Evolutionary conservation across 2,329 filamentous ascomycete genomes (phyloP), one percentile per base, ranked within the genome.

Genomic region (Lachnellula arida): DNA sequence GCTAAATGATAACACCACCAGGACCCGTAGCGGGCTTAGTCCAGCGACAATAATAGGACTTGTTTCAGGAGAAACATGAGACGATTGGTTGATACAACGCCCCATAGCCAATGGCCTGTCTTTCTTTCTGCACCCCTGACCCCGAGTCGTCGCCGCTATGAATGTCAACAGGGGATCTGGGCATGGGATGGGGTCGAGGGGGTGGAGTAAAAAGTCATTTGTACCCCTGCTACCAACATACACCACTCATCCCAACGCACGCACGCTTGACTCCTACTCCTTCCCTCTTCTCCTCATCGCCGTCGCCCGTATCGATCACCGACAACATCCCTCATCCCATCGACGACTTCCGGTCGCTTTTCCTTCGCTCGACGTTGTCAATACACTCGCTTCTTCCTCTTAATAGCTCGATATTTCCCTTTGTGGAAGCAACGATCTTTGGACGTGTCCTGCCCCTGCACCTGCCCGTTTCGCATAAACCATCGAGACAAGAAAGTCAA

Each of bases 361-460:
- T 19, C 53, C 46, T 48, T 54, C 49, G 53, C 43, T 54, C 50
- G 43, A 46, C 48, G 28, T 54, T 46, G 50, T 35, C 32, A 19
- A 48, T 34, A 59, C 57, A 54, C 49, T 56, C 57, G 57, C 54
- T 59, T 54, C 47, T 17, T 55, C 17, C 28, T 11, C 32, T 32
- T 25, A 40, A 48, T 43, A 47, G 34, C 44, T 50, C 40, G 7
- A 23, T 46, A 43, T 51, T 34, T 43, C 28, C 25, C 43, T 44
- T 12, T 7, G 49, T 7, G 40, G 12, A 32, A 32, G 39, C 37
- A 17, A 8, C 32, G 22, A 14, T 23, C 19, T 14, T 39, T 11
- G 11, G 12, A 12, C 39, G 17, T 25, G 42, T 22, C 42, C 12
- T 8, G n/a, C 19, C 7, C 17, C 42, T 12, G n/a, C 19, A 22